phyloP scores from a whole-genome alignment of 176 grass and related monocot species.

The Leersia perrieri region DNA sequence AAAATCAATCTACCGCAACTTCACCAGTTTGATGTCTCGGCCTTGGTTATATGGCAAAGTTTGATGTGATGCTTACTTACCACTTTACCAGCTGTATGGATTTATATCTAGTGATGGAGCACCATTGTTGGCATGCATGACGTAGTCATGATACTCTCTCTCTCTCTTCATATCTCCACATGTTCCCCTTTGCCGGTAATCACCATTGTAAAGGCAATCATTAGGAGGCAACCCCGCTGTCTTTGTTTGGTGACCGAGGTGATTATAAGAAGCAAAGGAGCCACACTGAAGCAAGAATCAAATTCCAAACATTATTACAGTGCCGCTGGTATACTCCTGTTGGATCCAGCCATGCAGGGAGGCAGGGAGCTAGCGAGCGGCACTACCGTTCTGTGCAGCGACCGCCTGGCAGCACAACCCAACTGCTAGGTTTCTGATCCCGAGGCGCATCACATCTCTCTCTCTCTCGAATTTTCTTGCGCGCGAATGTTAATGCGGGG shows the following conservation, averaged over 20 bases:
- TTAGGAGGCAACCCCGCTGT: slow-evolving; percentile 22
- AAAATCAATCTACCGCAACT: too few relatives aligned
- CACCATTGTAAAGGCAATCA: slow-evolving; percentile 35
- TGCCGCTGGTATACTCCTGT: too few relatives aligned
- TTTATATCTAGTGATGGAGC: background rate
- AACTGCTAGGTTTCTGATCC: slow-evolving; percentile 29
- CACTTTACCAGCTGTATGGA: background rate
- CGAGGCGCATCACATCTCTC: slow-evolving; percentile 31
- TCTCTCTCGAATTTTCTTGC: background rate
- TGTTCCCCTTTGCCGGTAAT: slow-evolving; percentile 34
- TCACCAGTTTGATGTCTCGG: too few relatives aligned
- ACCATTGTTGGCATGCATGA: background rate
- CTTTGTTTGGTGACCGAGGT: slow-evolving; percentile 3
- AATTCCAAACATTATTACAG: slow-evolving; percentile 40
- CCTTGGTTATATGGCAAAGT: background rate
- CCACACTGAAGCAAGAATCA: slow-evolving; percentile 24
- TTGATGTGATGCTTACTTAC: background rate
- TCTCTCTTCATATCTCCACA: slow-evolving; percentile 5
- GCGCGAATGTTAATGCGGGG: slow-evolving; percentile 27
- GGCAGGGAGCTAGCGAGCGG: background rate
- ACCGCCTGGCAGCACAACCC: background rate
- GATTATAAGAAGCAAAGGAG: slow-evolving; percentile 8
- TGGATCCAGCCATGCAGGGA: background rate
- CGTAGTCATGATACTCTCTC: slow-evolving; percentile 11
- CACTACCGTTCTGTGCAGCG: background rate